Evolutionary conservation across 768 basidiomycete species (phyloP).

Genomic region (Tulasnella sp.): DNA sequence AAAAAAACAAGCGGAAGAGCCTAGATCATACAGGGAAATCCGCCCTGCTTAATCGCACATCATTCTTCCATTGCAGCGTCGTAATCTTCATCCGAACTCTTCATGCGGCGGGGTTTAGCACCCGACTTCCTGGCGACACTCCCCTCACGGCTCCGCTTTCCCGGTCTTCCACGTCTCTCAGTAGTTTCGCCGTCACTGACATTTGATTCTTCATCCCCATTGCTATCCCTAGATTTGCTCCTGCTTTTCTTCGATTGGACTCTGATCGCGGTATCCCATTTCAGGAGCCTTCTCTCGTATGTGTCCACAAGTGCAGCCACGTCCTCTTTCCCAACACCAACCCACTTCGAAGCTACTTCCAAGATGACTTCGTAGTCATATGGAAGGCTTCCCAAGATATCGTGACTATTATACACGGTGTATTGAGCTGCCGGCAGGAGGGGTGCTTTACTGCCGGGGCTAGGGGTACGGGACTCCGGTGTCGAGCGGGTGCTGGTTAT

Average conservation of each 20-base stretch:
- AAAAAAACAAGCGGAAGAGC: no score
- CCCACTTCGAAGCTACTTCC: constrained; percentile 39
- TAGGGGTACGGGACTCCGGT: not conserved
- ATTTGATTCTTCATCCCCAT: constrained; percentile 55
- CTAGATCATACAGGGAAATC: no score
- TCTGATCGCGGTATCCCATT: constrained; percentile 26
- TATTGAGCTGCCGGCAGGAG: constrained; percentile 31
- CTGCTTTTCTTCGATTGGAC: constrained; percentile 15
- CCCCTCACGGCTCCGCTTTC: no score
- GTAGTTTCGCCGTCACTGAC: not conserved
- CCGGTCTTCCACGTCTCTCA: no score
- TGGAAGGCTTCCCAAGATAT: constrained; percentile 48
- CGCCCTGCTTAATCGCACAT: no score
- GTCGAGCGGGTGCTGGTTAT: not conserved
- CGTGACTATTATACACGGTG: constrained; percentile 48
- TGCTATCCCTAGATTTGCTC: constrained; percentile 50
- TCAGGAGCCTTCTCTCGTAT: constrained; percentile 51
- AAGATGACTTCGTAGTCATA: constrained; percentile 42
- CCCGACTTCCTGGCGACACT: not conserved
- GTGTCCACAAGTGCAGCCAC: constrained; percentile 46
- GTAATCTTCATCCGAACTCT: not conserved
- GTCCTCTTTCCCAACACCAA: constrained; percentile 43
- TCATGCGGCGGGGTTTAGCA: not conserved
- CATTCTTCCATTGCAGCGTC: no score
- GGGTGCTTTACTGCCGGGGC: not conserved